Conservation (phyloP, 441 rosid species). For the Croton laevigatus region DNA sequence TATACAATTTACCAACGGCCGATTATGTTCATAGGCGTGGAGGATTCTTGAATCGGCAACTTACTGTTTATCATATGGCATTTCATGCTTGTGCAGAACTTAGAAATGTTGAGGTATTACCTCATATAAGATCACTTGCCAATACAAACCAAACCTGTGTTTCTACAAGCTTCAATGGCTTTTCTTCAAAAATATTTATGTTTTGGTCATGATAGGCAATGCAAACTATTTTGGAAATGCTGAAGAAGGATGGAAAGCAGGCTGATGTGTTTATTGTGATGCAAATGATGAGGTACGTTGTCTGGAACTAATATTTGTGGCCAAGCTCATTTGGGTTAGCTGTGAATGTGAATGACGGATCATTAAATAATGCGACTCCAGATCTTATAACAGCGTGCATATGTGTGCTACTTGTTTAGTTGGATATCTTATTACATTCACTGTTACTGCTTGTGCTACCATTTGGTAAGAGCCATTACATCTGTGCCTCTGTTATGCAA, state of each 20-base stretch:
- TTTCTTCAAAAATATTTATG: neutral
- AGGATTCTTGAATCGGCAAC: conserved; percentile 55
- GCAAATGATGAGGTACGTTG: conserved; percentile 66
- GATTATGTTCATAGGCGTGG: conserved; percentile 58
- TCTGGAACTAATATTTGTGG: conserved; percentile 1
- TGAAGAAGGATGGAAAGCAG: conserved; percentile 54
- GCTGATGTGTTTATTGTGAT: conserved; percentile 61
- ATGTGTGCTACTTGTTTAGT: too few relatives aligned
- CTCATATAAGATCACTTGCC: conserved; percentile 18
- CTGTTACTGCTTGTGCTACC: too few relatives aligned
- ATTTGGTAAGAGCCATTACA: too few relatives aligned
- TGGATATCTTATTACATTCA: too few relatives aligned
- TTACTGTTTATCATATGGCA: conserved; percentile 81
- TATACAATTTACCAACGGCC: conserved; percentile 81
- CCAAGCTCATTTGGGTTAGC: neutral
- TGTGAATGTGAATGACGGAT: neutral
- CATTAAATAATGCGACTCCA: too few relatives aligned
- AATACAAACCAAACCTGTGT: neutral
- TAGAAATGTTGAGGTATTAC: conserved; percentile 62
- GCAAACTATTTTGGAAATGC: conserved; percentile 76
- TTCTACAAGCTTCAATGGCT: conserved; percentile 2
- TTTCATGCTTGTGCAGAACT: conserved; percentile 79
- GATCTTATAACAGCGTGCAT: too few relatives aligned
- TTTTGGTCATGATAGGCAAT: conserved; percentile 45
- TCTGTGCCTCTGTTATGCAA: too few relatives aligned